Evolutionary conservation across 2,329 filamentous ascomycete species (phyloP).

Genomic region (Beauveria rudraprayagi): DNA sequence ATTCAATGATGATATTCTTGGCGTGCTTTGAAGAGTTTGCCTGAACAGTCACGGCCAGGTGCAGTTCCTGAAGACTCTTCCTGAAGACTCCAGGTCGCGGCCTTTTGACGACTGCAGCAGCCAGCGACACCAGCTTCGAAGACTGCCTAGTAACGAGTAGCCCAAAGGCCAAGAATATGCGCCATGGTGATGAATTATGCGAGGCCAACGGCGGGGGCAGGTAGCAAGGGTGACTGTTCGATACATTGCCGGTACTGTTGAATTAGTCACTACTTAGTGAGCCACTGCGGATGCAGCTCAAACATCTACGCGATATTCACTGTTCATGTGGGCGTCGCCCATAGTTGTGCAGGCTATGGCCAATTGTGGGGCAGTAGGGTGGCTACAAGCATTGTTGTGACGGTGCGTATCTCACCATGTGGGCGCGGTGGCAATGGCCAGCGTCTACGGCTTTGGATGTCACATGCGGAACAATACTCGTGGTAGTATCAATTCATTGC

Average conservation of each 20-base stretch:
- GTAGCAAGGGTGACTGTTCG: too few species aligned
- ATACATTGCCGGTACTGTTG: not conserved
- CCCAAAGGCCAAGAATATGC: too few species aligned
- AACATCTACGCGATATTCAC: too few species aligned
- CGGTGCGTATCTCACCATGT: too few species aligned
- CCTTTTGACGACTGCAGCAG: conserved; percentile 26
- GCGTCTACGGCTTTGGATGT: not conserved
- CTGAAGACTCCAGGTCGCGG: conserved; percentile 30
- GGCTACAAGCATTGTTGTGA: too few species aligned
- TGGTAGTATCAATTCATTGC: conserved; percentile 21
- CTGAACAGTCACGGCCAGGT: conserved; percentile 22
- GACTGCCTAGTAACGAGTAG: conserved; percentile 21
- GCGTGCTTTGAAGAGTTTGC: conserved; percentile 31
- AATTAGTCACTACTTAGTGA: too few species aligned
- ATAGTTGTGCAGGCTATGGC: too few species aligned
- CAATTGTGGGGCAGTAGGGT: too few species aligned
- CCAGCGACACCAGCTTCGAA: conserved; percentile 23
- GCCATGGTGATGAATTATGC: not conserved
- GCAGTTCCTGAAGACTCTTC: conserved; percentile 33
- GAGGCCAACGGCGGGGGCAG: not conserved
- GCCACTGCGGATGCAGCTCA: too few species aligned
- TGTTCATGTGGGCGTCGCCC: too few species aligned
- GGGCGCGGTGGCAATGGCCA: too few species aligned
- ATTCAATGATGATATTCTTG: conserved; percentile 29
- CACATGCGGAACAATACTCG: accelerated